Evolutionary conservation across 2,329 filamentous ascomycete species (phyloP).

Genomic region (Orbilia oligospora): DNA sequence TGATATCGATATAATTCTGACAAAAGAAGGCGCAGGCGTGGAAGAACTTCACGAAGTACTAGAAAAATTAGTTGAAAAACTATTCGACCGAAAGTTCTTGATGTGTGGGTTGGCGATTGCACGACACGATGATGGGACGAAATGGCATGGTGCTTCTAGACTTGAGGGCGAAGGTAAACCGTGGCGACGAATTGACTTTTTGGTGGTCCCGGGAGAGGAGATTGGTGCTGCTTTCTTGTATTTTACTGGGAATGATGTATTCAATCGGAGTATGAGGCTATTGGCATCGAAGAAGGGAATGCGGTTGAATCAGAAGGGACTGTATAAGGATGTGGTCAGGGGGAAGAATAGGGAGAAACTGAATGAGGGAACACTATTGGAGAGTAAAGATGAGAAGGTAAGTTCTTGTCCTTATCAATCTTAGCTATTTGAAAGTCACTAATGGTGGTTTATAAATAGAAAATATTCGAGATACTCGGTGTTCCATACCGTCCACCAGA

Average conservation of each 20-base stretch:
- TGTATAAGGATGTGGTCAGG: slow-evolving; percentile 80
- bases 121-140: slow-evolving; percentile 68
- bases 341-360: slow-evolving; percentile 74
- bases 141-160: slow-evolving; percentile 80
- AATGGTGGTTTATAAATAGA: slow-evolving; percentile 66
- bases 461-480: slow-evolving; percentile 84
- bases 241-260: slow-evolving; percentile 95
- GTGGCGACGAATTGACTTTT: slow-evolving; percentile 71
- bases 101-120: slow-evolving; percentile 72
- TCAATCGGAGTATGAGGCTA: slow-evolving; percentile 87
- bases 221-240: slow-evolving; percentile 91
- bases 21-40: slow-evolving; percentile 73
- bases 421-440: not conserved
- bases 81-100: slow-evolving; percentile 77
- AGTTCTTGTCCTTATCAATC: not conserved
- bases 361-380: slow-evolving; percentile 78
- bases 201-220: slow-evolving; percentile 84
- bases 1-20: slow-evolving; percentile 87
- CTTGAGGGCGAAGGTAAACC: slow-evolving; percentile 39
- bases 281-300: slow-evolving; percentile 85
- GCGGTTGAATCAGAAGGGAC: slow-evolving; percentile 85
- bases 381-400: slow-evolving; percentile 78
- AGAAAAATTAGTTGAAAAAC: slow-evolving; percentile 74
- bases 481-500: slow-evolving; percentile 87
- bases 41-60: slow-evolving; percentile 71